Evolutionary conservation across 768 basidiomycete genomes (phyloP).

Genomic region (Podaxis sp.): DNA sequence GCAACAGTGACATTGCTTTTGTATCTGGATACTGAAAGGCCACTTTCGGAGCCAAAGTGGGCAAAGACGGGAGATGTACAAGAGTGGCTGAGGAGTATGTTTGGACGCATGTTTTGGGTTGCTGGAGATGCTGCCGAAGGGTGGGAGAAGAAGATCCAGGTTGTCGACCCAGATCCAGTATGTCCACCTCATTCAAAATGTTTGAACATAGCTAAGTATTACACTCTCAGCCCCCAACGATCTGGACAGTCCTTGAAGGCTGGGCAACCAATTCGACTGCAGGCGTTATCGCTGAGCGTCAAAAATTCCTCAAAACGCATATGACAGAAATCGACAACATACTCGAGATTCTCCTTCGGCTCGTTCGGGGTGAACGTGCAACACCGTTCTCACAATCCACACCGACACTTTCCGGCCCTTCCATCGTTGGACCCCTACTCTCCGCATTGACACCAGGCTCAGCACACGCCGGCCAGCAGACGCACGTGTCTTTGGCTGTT

Average conservation of each 20-base stretch:
- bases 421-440: constrained; percentile 66
- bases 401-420: constrained; percentile 59
- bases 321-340: constrained; percentile 85
- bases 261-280: constrained; percentile 88
- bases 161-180: constrained; percentile 94
- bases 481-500: constrained; percentile 90
- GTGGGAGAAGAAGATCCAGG: constrained; percentile 93
- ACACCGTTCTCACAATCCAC: constrained; percentile 65
- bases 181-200: constrained; percentile 26
- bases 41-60: constrained; percentile 96
- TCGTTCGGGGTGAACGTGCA: constrained; percentile 87
- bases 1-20: constrained; percentile 63
- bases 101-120: constrained; percentile 86
- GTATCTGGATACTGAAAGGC: constrained; percentile 83
- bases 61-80: constrained; percentile 92
- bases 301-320: constrained; percentile 86
- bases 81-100: constrained; percentile 89
- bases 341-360: constrained; percentile 87
- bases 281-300: constrained; percentile 72
- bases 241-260: constrained; percentile 84
- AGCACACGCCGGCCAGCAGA: constrained; percentile 85
- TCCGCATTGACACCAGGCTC: constrained; percentile 72
- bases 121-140: constrained; percentile 81
- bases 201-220: constrained; percentile 6
- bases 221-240: constrained; percentile 74